Conservation (phyloP, 805 yeast genomes). For the Komagataella ulmi region DNA sequence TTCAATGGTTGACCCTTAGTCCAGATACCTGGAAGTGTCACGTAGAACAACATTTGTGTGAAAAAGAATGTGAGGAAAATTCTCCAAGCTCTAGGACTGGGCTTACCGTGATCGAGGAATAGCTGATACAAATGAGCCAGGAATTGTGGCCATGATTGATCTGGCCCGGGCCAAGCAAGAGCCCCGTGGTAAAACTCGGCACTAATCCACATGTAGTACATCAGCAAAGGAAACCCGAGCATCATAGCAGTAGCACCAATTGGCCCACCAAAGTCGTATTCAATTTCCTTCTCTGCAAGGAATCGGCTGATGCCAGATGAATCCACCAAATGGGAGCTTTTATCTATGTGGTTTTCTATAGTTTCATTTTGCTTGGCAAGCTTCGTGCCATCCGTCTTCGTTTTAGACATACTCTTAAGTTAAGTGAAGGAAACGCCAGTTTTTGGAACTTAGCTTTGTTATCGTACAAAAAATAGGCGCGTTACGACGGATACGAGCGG, state of each 20-base stretch:
- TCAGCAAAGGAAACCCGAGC: conserved; percentile 80
- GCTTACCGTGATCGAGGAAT: conserved; percentile 41
- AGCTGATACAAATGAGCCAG: conserved; percentile 26
- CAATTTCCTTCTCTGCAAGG: conserved; percentile 12
- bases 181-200: conserved; percentile 68
- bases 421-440: not conserved
- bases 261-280: conserved; percentile 91
- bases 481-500: not conserved
- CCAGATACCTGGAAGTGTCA: conserved; percentile 85
- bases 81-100: conserved; percentile 47
- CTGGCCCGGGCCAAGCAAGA: conserved; percentile 53
- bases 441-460: too few relatives aligned
- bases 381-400: not conserved
- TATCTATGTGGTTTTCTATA: too few relatives aligned
- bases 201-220: conserved; percentile 95
- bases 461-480: not conserved
- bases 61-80: conserved; percentile 60
- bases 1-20: conserved; percentile 88
- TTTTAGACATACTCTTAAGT: not conserved
- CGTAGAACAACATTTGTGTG: conserved; percentile 62
- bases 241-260: conserved; percentile 85
- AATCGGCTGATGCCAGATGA: not conserved
- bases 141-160: conserved; percentile 41
- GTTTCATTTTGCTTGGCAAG: not conserved
- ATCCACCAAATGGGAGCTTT: not conserved